phyloP scores from a whole-genome alignment of 805 yeast genomes.

The Wickerhamiella alocasiicola region DNA sequence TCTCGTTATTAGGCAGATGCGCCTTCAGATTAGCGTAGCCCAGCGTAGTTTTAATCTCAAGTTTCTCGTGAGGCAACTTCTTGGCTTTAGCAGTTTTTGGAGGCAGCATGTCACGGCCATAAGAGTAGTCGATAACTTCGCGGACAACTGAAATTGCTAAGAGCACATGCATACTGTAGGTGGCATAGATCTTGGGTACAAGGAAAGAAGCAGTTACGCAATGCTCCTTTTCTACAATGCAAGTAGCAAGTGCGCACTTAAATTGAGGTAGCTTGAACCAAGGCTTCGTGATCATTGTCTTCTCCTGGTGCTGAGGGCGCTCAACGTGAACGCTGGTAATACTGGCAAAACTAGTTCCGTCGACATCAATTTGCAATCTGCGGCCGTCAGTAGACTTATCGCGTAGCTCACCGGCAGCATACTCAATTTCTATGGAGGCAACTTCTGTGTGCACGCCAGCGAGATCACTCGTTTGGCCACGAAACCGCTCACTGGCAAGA shows the following conservation, averaged over 20 bases:
- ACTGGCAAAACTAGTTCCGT: conserved; percentile 14
- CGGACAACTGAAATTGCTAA: conserved; percentile 20
- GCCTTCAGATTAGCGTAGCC: conserved; percentile 27
- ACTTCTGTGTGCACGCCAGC: conserved; percentile 17
- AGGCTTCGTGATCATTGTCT: background rate
- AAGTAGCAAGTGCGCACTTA: conserved; percentile 10
- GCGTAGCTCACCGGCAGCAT: conserved; percentile 10
- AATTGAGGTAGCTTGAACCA: conserved; percentile 13
- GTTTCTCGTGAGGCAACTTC: background rate
- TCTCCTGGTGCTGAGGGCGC: conserved; percentile 1
- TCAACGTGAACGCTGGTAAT: conserved; percentile 12
- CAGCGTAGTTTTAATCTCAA: conserved; percentile 24
- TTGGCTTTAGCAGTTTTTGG: background rate
- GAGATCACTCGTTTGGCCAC: conserved; percentile 17
- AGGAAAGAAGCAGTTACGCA: conserved; percentile 5
- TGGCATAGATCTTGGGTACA: conserved; percentile 16
- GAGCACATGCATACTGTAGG: conserved; percentile 20
- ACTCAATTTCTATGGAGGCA: conserved; percentile 9
- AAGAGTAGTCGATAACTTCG: conserved; percentile 19
- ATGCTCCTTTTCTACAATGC: conserved; percentile 1
- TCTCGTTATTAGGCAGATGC: conserved; percentile 37
- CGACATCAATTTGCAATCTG: conserved; percentile 8
- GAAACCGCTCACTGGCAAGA: conserved; percentile 21
- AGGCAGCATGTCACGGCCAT: conserved; percentile 12
- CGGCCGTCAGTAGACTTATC: conserved; percentile 18